phyloP scores from a whole-genome alignment of 2,329 filamentous ascomycete species.

The Cordyceps tenuipes region DNA sequence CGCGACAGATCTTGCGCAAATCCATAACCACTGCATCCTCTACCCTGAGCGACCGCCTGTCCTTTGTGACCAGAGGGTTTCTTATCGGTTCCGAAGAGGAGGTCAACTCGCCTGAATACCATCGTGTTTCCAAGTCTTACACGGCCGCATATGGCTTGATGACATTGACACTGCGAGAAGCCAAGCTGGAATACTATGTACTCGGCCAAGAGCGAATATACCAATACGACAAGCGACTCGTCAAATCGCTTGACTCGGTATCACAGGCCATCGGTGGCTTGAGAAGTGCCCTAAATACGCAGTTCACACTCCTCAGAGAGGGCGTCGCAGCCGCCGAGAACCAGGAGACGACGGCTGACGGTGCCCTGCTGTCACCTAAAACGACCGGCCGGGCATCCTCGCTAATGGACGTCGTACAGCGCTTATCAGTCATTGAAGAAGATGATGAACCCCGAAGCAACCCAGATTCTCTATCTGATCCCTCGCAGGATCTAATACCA shows the following conservation, averaged over 20 bases:
- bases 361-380: slow-evolving; percentile 18
- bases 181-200: slow-evolving; percentile 82
- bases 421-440: slow-evolving; percentile 56
- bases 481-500: slow-evolving; percentile 22
- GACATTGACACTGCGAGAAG: slow-evolving; percentile 70
- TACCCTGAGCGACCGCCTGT: slow-evolving; percentile 71
- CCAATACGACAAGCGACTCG: slow-evolving; percentile 66
- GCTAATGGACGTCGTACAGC: slow-evolving; percentile 35
- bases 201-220: slow-evolving; percentile 74
- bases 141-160: slow-evolving; percentile 60
- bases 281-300: slow-evolving; percentile 78
- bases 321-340: slow-evolving; percentile 21
- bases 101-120: slow-evolving; percentile 57
- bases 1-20: slow-evolving; percentile 62
- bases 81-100: slow-evolving; percentile 75
- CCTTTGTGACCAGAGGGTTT: slow-evolving; percentile 72
- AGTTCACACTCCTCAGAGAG: slow-evolving; percentile 76
- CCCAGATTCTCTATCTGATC: slow-evolving; percentile 20
- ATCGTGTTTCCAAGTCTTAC: slow-evolving; percentile 53
- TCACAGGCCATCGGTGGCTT: slow-evolving; percentile 86
- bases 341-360: slow-evolving; percentile 16
- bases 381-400: slow-evolving; percentile 22
- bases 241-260: slow-evolving; percentile 75
- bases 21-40: slow-evolving; percentile 66
- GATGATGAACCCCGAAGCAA: slow-evolving; percentile 37